Percentiles rank a stretch among this genome's conserved stretches.
Conservation (phyloP, 345 rosid genomes). For the Moricandia arvensis region DNA sequence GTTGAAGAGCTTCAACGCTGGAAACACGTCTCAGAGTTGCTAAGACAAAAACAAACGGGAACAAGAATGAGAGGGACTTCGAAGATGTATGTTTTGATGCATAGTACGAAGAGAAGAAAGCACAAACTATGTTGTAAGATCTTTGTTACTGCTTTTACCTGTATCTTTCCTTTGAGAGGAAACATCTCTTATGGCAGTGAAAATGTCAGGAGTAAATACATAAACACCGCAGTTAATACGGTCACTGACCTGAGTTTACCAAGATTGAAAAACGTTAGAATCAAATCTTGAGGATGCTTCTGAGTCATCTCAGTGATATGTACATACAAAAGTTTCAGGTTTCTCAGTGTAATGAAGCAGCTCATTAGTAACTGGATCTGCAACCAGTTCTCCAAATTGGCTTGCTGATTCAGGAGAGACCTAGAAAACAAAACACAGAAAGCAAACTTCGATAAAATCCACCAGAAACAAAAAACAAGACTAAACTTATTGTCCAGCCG, state of each 20-base stretch:
- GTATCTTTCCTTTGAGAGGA: slow-evolving; percentile 63
- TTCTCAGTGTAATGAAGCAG: slow-evolving; percentile 93
- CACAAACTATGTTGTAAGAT: slow-evolving; percentile 4
- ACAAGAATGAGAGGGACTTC: slow-evolving; percentile 17
- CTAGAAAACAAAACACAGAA: slow-evolving; percentile 29
- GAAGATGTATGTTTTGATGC: too few species aligned
- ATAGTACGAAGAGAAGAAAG: background rate
- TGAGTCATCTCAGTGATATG: slow-evolving; percentile 27
- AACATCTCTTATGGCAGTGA: slow-evolving; percentile 69
- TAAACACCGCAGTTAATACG: slow-evolving; percentile 87
- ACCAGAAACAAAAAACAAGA: slow-evolving; percentile 2
- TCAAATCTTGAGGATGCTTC: background rate
- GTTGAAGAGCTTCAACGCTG: slow-evolving; percentile 95
- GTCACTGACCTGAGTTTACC: slow-evolving; percentile 75
- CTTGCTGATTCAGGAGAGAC: slow-evolving; percentile 91
- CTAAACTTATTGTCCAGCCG: background rate
- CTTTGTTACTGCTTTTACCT: slow-evolving; percentile 45
- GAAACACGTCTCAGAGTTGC: slow-evolving; percentile 80
- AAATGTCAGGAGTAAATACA: slow-evolving; percentile 75
- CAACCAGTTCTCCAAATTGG: slow-evolving; percentile 91
- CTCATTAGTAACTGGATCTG: slow-evolving; percentile 86
- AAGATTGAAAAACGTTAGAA: background rate
- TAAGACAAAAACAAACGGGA: slow-evolving; percentile 30
- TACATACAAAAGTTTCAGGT: slow-evolving; percentile 96
- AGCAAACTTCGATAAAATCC: background rate